phyloP scores from a whole-genome alignment of 352 stramenopile species.

The Globisporangium middletonii region DNA sequence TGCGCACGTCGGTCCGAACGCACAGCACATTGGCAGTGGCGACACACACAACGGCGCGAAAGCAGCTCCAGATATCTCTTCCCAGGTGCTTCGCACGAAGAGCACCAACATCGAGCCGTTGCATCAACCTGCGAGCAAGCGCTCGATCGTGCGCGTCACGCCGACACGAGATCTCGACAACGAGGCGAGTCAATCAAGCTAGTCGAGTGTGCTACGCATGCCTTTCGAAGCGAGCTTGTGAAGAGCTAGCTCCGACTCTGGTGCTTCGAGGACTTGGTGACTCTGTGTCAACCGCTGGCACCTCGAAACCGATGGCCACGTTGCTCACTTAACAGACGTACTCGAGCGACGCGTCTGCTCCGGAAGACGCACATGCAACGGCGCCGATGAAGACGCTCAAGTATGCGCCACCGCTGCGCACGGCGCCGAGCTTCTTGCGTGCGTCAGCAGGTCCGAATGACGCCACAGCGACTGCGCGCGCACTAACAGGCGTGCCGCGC shows the following conservation, averaged over 20 bases:
- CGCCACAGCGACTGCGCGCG: conserved; percentile 23
- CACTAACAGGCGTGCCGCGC: conserved; percentile 42
- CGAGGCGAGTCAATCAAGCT: too few relatives aligned
- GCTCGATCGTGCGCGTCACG: not conserved
- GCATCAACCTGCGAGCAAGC: not conserved
- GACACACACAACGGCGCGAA: too few relatives aligned
- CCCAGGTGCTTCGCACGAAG: not conserved
- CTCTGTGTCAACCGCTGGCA: too few relatives aligned
- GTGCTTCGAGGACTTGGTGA: too few relatives aligned
- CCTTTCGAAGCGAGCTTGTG: too few relatives aligned
- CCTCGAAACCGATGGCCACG: too few relatives aligned
- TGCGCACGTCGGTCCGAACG: not conserved
- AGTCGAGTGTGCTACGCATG: too few relatives aligned
- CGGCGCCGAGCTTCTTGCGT: conserved; percentile 11
- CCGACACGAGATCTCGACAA: not conserved
- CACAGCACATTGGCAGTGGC: not conserved
- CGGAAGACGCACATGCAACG: not conserved
- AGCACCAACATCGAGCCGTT: not conserved
- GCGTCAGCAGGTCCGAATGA: not conserved
- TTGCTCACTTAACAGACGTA: too few relatives aligned
- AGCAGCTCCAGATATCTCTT: not conserved
- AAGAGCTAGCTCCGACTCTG: too few relatives aligned
- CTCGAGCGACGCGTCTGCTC: too few relatives aligned
- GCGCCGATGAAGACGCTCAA: conserved; percentile 1
- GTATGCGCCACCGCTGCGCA: conserved; percentile 11